Base-by-base conservation (phyloP, 345 rosid species). In the thale cress (Arabidopsis thaliana) region DNA sequence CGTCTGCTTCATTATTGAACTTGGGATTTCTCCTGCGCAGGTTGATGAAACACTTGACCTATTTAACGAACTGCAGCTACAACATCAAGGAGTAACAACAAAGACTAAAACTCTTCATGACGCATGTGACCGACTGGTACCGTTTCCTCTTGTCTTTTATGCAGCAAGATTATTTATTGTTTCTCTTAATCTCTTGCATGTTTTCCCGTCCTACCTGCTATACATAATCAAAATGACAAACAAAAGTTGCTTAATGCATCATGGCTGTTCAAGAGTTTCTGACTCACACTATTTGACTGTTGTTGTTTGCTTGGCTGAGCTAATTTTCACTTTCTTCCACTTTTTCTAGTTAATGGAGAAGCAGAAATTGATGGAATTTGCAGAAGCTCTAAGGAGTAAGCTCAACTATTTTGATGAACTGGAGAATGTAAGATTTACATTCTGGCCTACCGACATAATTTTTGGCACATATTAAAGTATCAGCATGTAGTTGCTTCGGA, bases 21-120 rank as follows among this genome's bases (percentile, higher is more conserved):
- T 59, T 28, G 40, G 50, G 14, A 34, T 53, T 4, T 45, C n/a
- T 71, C 72, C 7, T 73, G 16, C 62, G 81, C 79, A 94, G 96
- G 98, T 90, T 72, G 98, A 94, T 88, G 91, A 87, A 69, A 91
- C 98, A 37, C 85, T 94, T 24, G 88, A 86, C 80, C 84, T 91
- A 70, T 94, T 91, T 81, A 88, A 85, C 72, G 88, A 88, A 40
- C 80, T 90, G 51, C 96, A 94, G 75, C 82, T 88, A 80, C 98
- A 94, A 71, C 97, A 94, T 82, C 97, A 91, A 75, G 91, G 89
- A 0, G 98, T 94, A 58, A 91, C 91, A n/a, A 91, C 93, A 75
- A 94, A 94, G 84, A 94, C 98, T 57, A 94, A 94, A 85, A 94
- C 97, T 75, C 97, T 94, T 80, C 98, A 94, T 69, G 98, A 94